Evolutionary conservation across 2,329 filamentous ascomycete species (phyloP).

Genomic region (Trichothecium roseum): DNA sequence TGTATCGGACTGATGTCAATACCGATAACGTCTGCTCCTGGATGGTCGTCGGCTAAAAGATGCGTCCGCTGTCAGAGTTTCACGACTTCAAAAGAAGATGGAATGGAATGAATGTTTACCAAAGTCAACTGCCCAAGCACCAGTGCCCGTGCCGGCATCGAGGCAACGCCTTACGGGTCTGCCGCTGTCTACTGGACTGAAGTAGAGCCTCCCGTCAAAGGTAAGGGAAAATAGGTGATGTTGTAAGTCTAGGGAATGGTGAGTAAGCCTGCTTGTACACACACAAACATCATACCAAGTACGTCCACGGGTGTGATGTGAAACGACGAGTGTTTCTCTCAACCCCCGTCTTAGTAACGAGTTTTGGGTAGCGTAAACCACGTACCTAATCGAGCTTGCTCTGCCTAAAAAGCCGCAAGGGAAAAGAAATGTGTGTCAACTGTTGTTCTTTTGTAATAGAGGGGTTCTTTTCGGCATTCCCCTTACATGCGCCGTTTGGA

Average conservation of each 20-base stretch:
- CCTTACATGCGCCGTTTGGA: too few relatives aligned
- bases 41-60: slow-evolving; percentile 8
- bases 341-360: slow-evolving; percentile 6
- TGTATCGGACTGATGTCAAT: slow-evolving; percentile 24
- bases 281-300: slow-evolving; percentile 14
- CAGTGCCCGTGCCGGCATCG: slow-evolving; percentile 21
- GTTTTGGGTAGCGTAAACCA: neutral
- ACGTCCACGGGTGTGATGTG: too few relatives aligned
- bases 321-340: too few relatives aligned
- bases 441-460: neutral
- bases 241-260: slow-evolving; percentile 17
- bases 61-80: slow-evolving; percentile 4
- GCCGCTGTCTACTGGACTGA: slow-evolving; percentile 13
- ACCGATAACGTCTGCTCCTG: slow-evolving; percentile 14
- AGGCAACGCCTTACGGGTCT: slow-evolving; percentile 14
- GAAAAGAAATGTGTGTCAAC: too few relatives aligned
- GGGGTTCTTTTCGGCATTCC: too few relatives aligned
- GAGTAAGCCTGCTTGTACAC: neutral
- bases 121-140: slow-evolving; percentile 21
- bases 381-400: slow-evolving; percentile 3
- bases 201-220: slow-evolving; percentile 16
- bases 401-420: too few relatives aligned
- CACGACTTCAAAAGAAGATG: slow-evolving; percentile 9
- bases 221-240: slow-evolving; percentile 24
- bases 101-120: slow-evolving; percentile 13